Evolutionary conservation across 2,329 filamentous ascomycete species (phyloP), one percentile per base, ranked within the genome.

Genomic region (Alternaria alternata): DNA sequence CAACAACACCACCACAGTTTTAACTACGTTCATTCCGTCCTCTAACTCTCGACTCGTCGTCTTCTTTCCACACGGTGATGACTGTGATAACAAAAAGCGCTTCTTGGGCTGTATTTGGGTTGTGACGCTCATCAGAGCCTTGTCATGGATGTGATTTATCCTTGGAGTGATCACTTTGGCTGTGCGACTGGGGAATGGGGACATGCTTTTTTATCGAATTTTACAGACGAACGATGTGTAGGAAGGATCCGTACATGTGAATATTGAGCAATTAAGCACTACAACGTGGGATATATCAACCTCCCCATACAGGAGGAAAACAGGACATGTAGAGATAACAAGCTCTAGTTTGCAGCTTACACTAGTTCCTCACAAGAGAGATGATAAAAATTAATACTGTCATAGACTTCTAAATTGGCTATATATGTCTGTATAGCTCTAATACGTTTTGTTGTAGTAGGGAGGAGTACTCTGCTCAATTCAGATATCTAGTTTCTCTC

Each of bases 251-350:
- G 9, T n/a, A n/a, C 16, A 38, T 38, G 36, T 38, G 7, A 2
- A 38, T 18, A 38, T 8, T n/a, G 16, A n/a, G 7, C 6, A n/a
- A 7, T 38, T 38, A 3, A 18, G 0, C 7, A 38, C 36, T 12
- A 30, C 11, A 11, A 1, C 8, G 4, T 11, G 0, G 0, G 24
- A 26, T 26, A 26, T 26, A 7, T 26, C 28, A 30, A 1, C 3
- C 24, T 0, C 24, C 6, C 24, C 5, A 26, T 26, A 7, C 7
- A 26, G 24, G 8, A 11, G 3, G 5, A 11, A 30, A 30, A 12
- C 28, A 5, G 5, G 5, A 30, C 28, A 30, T 9, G 28, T 30
- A 30, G 9, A 30, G 28, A 9, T 30, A 11, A 7, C 28, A 30
- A 30, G 28, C 4, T 11, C 8, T 30, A 30, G 1, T 11, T 30